Percentiles rank a stretch among this genome's conserved stretches.
These are phyloP conservation scores for Strigomonas culicis DNA, from an alignment of 208 protist genomes.

Conservation along the genomic window DNA sequence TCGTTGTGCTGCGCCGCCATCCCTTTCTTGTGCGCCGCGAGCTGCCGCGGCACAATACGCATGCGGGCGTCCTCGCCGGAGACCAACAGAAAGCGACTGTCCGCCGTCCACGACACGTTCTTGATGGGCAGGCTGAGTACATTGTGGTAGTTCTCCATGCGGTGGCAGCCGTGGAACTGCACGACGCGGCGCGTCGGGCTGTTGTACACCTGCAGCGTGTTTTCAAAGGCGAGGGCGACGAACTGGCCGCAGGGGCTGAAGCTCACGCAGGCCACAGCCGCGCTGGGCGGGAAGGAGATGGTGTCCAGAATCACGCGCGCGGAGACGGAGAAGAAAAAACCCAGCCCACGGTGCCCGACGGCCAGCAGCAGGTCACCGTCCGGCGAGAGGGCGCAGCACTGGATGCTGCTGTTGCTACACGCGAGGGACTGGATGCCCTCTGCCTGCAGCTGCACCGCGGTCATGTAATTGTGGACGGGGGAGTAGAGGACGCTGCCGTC, in stretches of 20 bases:
- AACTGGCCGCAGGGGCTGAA: slow-evolving; percentile 90
- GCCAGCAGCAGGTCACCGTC: slow-evolving; percentile 82
- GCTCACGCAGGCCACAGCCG: slow-evolving; percentile 54
- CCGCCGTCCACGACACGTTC: slow-evolving; percentile 76
- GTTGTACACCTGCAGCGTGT: slow-evolving; percentile 86
- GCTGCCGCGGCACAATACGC: slow-evolving; percentile 85
- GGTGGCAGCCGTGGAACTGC: slow-evolving; percentile 82
- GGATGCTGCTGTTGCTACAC: slow-evolving; percentile 89
- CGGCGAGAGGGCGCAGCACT: slow-evolving; percentile 83
- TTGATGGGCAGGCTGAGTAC: slow-evolving; percentile 77
- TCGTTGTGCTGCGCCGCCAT: slow-evolving; percentile 74
- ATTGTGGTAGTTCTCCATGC: slow-evolving; percentile 81
- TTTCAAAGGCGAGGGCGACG: slow-evolving; percentile 82
- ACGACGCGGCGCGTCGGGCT: slow-evolving; percentile 80
- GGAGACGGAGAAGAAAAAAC: slow-evolving; percentile 87
- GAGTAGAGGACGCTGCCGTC: slow-evolving; percentile 82
- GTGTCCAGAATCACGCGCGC: slow-evolving; percentile 85
- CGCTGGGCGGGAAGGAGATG: slow-evolving; percentile 81
- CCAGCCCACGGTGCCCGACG: slow-evolving; percentile 73
- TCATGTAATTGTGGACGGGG: slow-evolving; percentile 88
- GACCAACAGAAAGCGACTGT: slow-evolving; percentile 82
- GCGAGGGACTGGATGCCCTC: slow-evolving; percentile 68
- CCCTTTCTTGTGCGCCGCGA: slow-evolving; percentile 63
- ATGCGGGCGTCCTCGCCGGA: slow-evolving; percentile 85
- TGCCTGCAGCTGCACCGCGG: slow-evolving; percentile 68